phyloP scores from a whole-genome alignment of 2,329 filamentous ascomycete genomes.

The Penicillium glabrum region DNA sequence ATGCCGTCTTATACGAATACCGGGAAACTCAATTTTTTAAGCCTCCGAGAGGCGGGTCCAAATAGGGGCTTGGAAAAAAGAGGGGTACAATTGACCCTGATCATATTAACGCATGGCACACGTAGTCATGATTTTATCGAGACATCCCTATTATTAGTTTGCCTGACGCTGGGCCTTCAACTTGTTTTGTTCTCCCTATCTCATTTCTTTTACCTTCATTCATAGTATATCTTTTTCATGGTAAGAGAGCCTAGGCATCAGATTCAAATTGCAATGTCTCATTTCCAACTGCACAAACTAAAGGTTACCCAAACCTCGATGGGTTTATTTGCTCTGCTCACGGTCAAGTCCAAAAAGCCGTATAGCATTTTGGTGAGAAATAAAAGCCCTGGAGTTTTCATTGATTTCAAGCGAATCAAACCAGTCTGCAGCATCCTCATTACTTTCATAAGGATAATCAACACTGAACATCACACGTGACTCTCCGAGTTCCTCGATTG shows the following conservation, averaged over 20 bases:
- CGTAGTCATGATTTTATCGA: too few species aligned
- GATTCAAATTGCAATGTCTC: too few species aligned
- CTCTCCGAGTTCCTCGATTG: not conserved
- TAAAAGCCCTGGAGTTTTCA: not conserved
- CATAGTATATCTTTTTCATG: too few species aligned
- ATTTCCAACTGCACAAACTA: too few species aligned
- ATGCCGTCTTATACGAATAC: not conserved
- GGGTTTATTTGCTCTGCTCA: rapidly evolving
- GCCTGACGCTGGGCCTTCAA: too few species aligned
- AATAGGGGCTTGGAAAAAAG: not conserved
- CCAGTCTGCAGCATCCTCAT: not conserved
- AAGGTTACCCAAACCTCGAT: too few species aligned
- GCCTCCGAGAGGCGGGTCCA: not conserved
- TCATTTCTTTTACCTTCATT: too few species aligned
- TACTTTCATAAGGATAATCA: not conserved
- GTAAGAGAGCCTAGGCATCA: too few species aligned
- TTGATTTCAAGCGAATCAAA: not conserved
- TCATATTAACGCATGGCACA: not conserved
- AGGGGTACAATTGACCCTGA: not conserved
- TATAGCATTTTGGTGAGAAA: not conserved
- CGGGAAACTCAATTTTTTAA: not conserved
- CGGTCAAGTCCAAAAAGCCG: not conserved
- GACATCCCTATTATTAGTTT: too few species aligned
- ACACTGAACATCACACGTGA: not conserved
- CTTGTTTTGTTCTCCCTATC: too few species aligned